Percentiles rank a stretch among this genome's conserved stretches.
Evolutionary conservation across 495 filamentous ascomycete species (phyloP).

Genomic region (Xylaria scruposa): DNA sequence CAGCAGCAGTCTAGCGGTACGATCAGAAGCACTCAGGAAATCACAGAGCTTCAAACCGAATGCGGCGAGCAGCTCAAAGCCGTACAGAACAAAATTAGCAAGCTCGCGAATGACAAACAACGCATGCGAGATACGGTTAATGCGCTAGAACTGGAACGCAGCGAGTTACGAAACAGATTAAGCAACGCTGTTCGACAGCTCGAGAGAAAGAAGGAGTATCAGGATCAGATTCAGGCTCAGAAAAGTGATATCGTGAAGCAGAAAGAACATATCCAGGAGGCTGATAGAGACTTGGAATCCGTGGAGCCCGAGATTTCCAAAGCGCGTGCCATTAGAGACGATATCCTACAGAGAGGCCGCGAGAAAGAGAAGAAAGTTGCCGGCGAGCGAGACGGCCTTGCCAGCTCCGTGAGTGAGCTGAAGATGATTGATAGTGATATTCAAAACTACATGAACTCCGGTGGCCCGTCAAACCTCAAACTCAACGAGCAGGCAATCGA

Average conservation of each 20-base stretch:
- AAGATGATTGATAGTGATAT: conserved; percentile 78
- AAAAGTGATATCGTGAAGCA: conserved; percentile 71
- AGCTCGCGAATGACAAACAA: conserved; percentile 73
- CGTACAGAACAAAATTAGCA: conserved; percentile 66
- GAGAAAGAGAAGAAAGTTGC: conserved; percentile 76
- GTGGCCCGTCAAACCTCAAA: conserved; percentile 74
- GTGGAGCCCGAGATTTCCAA: conserved; percentile 76
- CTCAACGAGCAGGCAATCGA: conserved; percentile 73
- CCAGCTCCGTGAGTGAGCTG: conserved; percentile 76
- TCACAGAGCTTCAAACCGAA: conserved; percentile 74
- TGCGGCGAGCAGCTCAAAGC: conserved; percentile 70
- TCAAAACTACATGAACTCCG: conserved; percentile 76
- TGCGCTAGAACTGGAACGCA: conserved; percentile 71
- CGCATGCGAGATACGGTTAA: conserved; percentile 69
- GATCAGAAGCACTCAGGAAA: conserved; percentile 76
- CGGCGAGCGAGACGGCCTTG: conserved; percentile 71
- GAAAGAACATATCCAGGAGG: conserved; percentile 66
- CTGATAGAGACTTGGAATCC: conserved; percentile 71
- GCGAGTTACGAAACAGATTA: conserved; percentile 72
- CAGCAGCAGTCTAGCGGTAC: conserved; percentile 72
- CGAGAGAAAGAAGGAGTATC: conserved; percentile 74
- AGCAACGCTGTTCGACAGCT: conserved; percentile 72
- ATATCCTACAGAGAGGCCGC: conserved; percentile 73
- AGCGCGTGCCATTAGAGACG: conserved; percentile 75
- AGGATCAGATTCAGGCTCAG: conserved; percentile 72